Percentiles rank a stretch among this genome's conserved stretches.
Conservation (phyloP, 2,329 filamentous ascomycete genomes). For the Alternaria gansuensis region DNA sequence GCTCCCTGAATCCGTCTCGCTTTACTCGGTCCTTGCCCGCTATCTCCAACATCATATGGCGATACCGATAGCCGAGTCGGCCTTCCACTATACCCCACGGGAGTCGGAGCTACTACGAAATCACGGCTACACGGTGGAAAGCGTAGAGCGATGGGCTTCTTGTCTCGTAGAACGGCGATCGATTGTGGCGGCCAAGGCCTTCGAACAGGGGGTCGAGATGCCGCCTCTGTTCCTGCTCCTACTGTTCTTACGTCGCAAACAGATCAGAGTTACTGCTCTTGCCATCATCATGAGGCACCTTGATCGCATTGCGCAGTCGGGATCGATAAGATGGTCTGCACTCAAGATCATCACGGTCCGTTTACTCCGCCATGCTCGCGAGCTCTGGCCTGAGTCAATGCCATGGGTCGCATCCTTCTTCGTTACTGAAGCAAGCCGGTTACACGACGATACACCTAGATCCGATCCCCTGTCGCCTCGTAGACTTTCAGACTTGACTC, state of each 20-base stretch:
- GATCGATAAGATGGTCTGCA: slow-evolving; percentile 32
- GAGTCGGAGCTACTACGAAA: slow-evolving; percentile 35
- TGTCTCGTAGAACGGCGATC: slow-evolving; percentile 33
- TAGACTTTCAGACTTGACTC: slow-evolving; percentile 41
- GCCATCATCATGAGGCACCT: slow-evolving; percentile 39
- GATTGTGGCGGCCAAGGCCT: slow-evolving; percentile 29
- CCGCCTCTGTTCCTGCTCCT: slow-evolving; percentile 47
- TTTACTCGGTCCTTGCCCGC: slow-evolving; percentile 42
- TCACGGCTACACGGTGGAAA: slow-evolving; percentile 27
- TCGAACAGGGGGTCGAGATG: slow-evolving; percentile 20
- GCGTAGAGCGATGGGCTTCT: slow-evolving; percentile 38
- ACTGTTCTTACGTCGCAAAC: slow-evolving; percentile 45
- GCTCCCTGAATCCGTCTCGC: slow-evolving; percentile 25
- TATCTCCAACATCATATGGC: slow-evolving; percentile 32
- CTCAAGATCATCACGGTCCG: slow-evolving; percentile 40
- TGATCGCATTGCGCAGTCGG: slow-evolving; percentile 22
- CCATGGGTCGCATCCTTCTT: slow-evolving; percentile 46
- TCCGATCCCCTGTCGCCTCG: slow-evolving; percentile 8
- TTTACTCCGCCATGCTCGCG: slow-evolving; percentile 44
- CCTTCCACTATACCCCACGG: slow-evolving; percentile 24
- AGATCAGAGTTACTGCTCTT: slow-evolving; percentile 34
- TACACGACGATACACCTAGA: slow-evolving; percentile 17
- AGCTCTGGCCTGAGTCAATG: slow-evolving; percentile 43
- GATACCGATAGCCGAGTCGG: slow-evolving; percentile 8
- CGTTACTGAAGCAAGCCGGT: slow-evolving; percentile 32